Evolutionary conservation across 495 filamentous ascomycete genomes (phyloP), one percentile per base, ranked within the genome.

Genomic region (Venustampulla echinocandica): DNA sequence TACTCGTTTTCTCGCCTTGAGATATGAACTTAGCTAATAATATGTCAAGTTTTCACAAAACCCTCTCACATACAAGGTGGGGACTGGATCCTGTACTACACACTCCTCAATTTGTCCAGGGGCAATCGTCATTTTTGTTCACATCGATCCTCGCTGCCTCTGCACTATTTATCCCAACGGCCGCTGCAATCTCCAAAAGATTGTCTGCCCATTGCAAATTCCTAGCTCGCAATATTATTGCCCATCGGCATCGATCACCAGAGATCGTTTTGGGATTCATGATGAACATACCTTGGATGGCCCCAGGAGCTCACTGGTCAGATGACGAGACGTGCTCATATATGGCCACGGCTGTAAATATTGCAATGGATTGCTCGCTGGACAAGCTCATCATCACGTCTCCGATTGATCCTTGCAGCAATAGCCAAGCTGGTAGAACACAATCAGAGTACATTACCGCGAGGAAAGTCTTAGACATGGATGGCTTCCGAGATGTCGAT

Each of bases 221-320:
- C 34, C 70, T 86, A 10, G 81, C 78, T 0, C 71, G 77, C 24
- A 69, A 73, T 17, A 70, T 84, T 19, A 75, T 81, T 28, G 59
- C 65, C 0, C 67, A 76, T 32, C 71, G 81, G 2, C 68, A 76
- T 52, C 73, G 76, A 27, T 86, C 82, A 5, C 78, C 82, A 6
- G 82, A 86, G 57, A 84, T 86, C 45, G 74, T 86, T 4, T 58
- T 86, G 11, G 82, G 78, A 1, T 86, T 84, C 50, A 82, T 85
- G 79, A 73, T 82, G n/a, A 84, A 85, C 52, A 73, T 86, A 19
- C 81, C 82, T 10, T 86, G 82, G 82, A 84, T 86, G 74, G 70
- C 76, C 10, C 79, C 81, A 0, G 81, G 81, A 4, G 71, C 74
- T 38, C 73, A 78, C 53, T 71, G 79, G 53, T 75, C 77, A 11